Base-by-base conservation (phyloP, 2,329 filamentous ascomycete genomes). In the Colletotrichum lentis region DNA sequence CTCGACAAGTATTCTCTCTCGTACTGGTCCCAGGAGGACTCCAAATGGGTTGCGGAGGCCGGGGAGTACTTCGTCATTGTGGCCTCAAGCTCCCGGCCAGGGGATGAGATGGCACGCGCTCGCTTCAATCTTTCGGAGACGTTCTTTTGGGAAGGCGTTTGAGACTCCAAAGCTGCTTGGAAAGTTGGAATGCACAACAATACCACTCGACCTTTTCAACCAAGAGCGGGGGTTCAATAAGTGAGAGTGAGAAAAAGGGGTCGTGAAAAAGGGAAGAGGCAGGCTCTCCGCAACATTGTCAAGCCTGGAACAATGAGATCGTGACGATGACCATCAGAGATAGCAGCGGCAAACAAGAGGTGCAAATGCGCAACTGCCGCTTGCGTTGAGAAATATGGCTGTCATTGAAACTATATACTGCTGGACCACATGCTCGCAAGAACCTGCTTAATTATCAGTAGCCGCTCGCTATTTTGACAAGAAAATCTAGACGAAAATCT, bases 21-120 rank as follows among this genome's bases (percentile, higher is more conserved):
- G 57, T 93, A 88, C 78, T 93, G 88, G 84, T 89, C 92, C 70
- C 90, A 93, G 78, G 84, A 86, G 70, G 80, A 86, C 14, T 82
- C 85, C 57, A 81, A 86, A 73, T 94, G 90, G 90, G 83, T 86
- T 20, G 85, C 85, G 1, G 90, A 92, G 79, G 83, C 84, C 73
- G 91, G 90, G 22, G 80, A 80, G 54, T 93, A 92, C 74, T 83
- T 85, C 60, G 82, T 92, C 11, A 77, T 88, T 58, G 84, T 92
- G 14, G 69, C 56, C 3, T 58, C 66, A 11, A 69, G 69, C 37
- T 69, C 69, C 10, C 62, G 62, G 7, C 69, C 69, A 0, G 46
- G 60, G 44, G 66, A 69, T 6, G 69, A 70, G 44, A 61, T 66
- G 10, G 22, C 54, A 2, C 46, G 53, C 4, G 62, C 62, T n/a